These are phyloP conservation scores for Plasmodium yoelii DNA, from an alignment of 169 alveolate genomes.

Conservation along the genomic window DNA sequence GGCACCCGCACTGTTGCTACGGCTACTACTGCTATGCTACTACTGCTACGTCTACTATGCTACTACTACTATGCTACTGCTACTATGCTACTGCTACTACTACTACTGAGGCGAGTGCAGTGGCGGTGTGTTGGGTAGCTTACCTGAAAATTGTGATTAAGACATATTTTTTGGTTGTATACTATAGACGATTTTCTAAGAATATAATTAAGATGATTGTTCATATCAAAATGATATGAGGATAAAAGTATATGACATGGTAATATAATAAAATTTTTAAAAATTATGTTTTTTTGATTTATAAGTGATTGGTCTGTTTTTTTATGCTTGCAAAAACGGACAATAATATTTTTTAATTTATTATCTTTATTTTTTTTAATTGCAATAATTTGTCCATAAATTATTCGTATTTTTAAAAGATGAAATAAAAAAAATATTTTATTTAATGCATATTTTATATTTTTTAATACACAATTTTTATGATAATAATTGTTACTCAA, in stretches of 20 bases:
- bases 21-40: too few species aligned
- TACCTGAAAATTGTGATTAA: constrained; percentile 67
- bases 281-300: constrained; percentile 11
- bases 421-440: constrained; percentile 49
- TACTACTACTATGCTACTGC: too few species aligned
- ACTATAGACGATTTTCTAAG: constrained; percentile 61
- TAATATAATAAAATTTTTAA: constrained; percentile 15
- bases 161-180: constrained; percentile 39
- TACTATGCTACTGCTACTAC: too few species aligned
- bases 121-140: too few species aligned
- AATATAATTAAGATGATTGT: constrained; percentile 44
- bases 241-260: constrained; percentile 40
- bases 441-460: constrained; percentile 25
- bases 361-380: constrained; percentile 36
- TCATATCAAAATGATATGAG: constrained; percentile 45
- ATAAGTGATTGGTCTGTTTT: constrained; percentile 14
- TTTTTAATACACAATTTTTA: constrained; percentile 22
- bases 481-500: constrained; percentile 19
- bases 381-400: constrained; percentile 54
- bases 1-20: too few species aligned
- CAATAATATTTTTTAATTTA: constrained; percentile 17
- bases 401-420: constrained; percentile 48
- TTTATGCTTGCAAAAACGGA: constrained; percentile 46
- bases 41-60: too few species aligned
- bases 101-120: too few species aligned